Percentiles rank a stretch among this genome's conserved stretches.
These are phyloP conservation scores for Suhomyces yuchorum DNA, from an alignment of 1,139 yeast species.

Conservation along the genomic window DNA sequence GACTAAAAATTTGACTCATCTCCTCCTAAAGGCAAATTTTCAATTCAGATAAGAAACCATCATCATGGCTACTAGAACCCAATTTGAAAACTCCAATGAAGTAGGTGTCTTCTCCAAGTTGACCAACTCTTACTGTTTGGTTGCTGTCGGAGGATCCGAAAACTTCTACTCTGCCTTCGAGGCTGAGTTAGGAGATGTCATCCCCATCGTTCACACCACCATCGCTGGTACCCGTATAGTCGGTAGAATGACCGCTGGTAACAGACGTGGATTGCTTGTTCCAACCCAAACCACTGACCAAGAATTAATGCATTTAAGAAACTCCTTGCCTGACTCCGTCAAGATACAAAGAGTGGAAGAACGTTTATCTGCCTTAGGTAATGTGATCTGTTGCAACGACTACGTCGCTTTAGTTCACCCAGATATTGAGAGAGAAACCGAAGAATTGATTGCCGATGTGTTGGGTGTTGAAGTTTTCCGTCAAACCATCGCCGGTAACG, in stretches of 20 bases:
- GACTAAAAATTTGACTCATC: conserved; percentile 14
- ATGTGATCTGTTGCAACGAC: conserved; percentile 97
- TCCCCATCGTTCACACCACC: conserved; percentile 95
- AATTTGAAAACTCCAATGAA: conserved; percentile 97
- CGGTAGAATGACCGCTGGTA: conserved; percentile 98
- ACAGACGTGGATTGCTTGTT: conserved; percentile 93
- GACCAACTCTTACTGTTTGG: conserved; percentile 94
- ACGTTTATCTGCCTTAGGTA: conserved; percentile 93
- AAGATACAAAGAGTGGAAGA: conserved; percentile 98
- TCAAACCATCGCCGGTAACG: conserved; percentile 98
- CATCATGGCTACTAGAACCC: conserved; percentile 52
- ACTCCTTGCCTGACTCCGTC: conserved; percentile 94
- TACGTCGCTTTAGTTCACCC: conserved; percentile 99
- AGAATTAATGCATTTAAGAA: conserved; percentile 96
- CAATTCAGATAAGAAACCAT: neutral
- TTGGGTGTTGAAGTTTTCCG: conserved; percentile 98
- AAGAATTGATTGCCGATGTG: conserved; percentile 98
- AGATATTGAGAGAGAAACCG: conserved; percentile 98
- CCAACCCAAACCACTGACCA: conserved; percentile 99
- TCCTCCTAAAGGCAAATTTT: conserved; percentile 11
- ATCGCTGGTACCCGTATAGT: conserved; percentile 98
- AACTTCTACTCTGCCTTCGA: conserved; percentile 97
- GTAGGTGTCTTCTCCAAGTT: conserved; percentile 97
- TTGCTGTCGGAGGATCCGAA: conserved; percentile 97
- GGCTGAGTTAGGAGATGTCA: conserved; percentile 94